Evolutionary conservation across 768 basidiomycete genomes (phyloP).

Genomic region (Pluteus cervinus): DNA sequence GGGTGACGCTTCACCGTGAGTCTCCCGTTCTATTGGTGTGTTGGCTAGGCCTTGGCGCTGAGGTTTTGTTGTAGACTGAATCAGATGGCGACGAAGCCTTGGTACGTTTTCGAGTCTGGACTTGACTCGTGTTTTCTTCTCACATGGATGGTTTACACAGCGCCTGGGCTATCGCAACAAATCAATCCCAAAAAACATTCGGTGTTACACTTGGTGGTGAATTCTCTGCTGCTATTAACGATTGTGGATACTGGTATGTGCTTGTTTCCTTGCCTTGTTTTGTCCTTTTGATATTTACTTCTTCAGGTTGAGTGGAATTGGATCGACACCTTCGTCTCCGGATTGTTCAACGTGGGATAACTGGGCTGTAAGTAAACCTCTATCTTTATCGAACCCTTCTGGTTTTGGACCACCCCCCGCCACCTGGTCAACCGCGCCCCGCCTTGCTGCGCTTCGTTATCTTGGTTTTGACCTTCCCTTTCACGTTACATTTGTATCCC

Average conservation of each 20-base stretch:
- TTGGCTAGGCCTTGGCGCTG: slow-evolving; percentile 7
- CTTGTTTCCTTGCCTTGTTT: slow-evolving; percentile 6
- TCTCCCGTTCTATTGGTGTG: slow-evolving; percentile 11
- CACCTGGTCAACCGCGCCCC: too few relatives aligned
- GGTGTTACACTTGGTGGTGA: slow-evolving; percentile 82
- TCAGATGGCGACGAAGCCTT: slow-evolving; percentile 35
- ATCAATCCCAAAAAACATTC: slow-evolving; percentile 61
- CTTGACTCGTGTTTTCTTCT: slow-evolving; percentile 12
- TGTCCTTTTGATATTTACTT: slow-evolving; percentile 5
- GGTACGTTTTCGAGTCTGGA: slow-evolving; percentile 26
- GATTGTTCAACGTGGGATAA: slow-evolving; percentile 37
- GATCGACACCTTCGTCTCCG: slow-evolving; percentile 25
- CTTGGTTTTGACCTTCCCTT: background rate
- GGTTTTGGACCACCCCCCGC: too few relatives aligned
- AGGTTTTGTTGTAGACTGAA: slow-evolving; percentile 24
- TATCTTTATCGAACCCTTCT: background rate
- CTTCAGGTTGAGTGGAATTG: slow-evolving; percentile 42
- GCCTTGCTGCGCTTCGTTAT: too few relatives aligned
- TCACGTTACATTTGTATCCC: too few relatives aligned
- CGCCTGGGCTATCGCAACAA: slow-evolving; percentile 43
- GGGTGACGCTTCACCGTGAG: slow-evolving; percentile 34
- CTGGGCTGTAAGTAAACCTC: slow-evolving; percentile 29
- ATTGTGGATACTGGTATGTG: slow-evolving; percentile 60
- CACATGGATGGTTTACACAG: slow-evolving; percentile 24
- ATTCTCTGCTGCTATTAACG: slow-evolving; percentile 74